Conservation (phyloP, 805 yeast genomes). For the Komagataella mondaviorum region DNA sequence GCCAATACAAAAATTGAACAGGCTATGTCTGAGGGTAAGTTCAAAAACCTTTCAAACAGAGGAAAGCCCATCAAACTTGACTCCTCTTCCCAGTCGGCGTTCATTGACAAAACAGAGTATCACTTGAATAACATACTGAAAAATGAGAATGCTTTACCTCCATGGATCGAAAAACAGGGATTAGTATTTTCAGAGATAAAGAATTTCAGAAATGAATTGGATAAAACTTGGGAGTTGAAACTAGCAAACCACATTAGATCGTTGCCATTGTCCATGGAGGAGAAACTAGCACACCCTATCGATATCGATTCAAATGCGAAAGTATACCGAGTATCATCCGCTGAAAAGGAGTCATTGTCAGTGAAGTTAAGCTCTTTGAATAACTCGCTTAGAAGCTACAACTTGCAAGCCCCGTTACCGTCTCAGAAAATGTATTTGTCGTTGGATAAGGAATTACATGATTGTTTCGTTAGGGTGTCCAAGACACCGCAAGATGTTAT, state of each 20-base stretch:
- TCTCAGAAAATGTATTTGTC: slow-evolving; percentile 42
- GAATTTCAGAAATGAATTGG: slow-evolving; percentile 31
- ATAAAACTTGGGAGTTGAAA: slow-evolving; percentile 22
- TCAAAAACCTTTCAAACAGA: slow-evolving; percentile 38
- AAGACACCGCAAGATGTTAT: slow-evolving; percentile 9
- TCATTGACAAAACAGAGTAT: slow-evolving; percentile 56
- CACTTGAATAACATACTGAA: slow-evolving; percentile 67
- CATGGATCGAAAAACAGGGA: slow-evolving; percentile 79
- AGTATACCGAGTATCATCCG: background rate
- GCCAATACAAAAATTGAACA: slow-evolving; percentile 73
- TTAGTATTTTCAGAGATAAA: slow-evolving; percentile 34
- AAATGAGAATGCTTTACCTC: slow-evolving; percentile 71
- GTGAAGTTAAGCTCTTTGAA: slow-evolving; percentile 27
- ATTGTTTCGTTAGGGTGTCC: slow-evolving; percentile 22
- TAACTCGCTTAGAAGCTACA: slow-evolving; percentile 39
- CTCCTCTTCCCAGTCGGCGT: slow-evolving; percentile 31
- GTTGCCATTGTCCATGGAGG: slow-evolving; percentile 9
- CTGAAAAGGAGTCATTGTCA: slow-evolving; percentile 17
- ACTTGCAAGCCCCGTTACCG: slow-evolving; percentile 48
- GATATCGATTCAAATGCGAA: slow-evolving; percentile 24
- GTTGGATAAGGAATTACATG: slow-evolving; percentile 27
- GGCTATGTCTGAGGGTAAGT: slow-evolving; percentile 58
- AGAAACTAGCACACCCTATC: slow-evolving; percentile 6
- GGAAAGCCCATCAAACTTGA: slow-evolving; percentile 42
- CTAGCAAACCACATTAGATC: slow-evolving; percentile 17